Evolutionary conservation across 2,329 filamentous ascomycete species (phyloP).

Genomic region (Elsinoe perseae): DNA sequence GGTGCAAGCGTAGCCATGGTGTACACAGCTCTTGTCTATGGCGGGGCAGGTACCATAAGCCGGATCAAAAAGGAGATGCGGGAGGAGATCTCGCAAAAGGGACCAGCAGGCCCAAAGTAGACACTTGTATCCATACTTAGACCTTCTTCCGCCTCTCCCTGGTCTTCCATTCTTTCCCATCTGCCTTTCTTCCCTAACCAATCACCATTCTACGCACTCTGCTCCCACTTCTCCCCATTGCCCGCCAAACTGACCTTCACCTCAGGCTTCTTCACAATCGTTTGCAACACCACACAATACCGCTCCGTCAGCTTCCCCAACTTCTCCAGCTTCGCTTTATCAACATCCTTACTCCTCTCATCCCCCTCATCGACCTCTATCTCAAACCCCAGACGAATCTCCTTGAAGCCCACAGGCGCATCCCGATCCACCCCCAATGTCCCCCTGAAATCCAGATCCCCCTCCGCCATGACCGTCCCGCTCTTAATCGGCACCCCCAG

Average conservation of each 20-base stretch:
- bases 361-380: slow-evolving; percentile 32
- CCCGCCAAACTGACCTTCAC: slow-evolving; percentile 29
- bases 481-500: slow-evolving; percentile 38
- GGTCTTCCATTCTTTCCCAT: slow-evolving; percentile 11
- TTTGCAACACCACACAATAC: slow-evolving; percentile 42
- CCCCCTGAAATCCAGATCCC: slow-evolving; percentile 44
- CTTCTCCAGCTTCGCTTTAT: slow-evolving; percentile 38
- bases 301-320: slow-evolving; percentile 43
- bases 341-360: slow-evolving; percentile 30
- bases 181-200: slow-evolving; percentile 19
- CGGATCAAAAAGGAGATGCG: slow-evolving; percentile 46
- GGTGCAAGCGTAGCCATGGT: slow-evolving; percentile 82
- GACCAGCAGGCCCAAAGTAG: neutral
- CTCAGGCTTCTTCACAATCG: slow-evolving; percentile 32
- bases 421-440: slow-evolving; percentile 42
- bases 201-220: slow-evolving; percentile 25
- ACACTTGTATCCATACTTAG: neutral
- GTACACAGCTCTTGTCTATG: slow-evolving; percentile 69
- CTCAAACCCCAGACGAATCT: slow-evolving; percentile 39
- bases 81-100: slow-evolving; percentile 30
- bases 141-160: neutral
- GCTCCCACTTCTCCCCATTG: slow-evolving; percentile 25
- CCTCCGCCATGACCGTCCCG: slow-evolving; percentile 39
- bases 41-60: slow-evolving; percentile 54
- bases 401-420: slow-evolving; percentile 42